Percentiles rank a stretch among this genome's conserved stretches.
These are phyloP conservation scores for Pachyrhizus erosus DNA, from an alignment of 306 rosid species.

Conservation along the genomic window DNA sequence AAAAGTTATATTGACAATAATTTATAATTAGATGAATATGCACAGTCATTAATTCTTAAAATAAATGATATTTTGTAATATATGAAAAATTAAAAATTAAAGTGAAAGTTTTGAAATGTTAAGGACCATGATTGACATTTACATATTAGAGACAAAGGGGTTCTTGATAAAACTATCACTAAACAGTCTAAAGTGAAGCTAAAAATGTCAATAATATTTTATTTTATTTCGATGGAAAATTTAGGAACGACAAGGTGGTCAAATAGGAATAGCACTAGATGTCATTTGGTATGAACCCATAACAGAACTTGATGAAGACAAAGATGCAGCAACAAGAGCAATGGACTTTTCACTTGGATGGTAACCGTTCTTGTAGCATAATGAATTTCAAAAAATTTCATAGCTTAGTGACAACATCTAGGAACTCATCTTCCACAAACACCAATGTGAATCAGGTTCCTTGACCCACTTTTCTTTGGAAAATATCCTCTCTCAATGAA, in stretches of 20 bases:
- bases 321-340: slow-evolving; percentile 81
- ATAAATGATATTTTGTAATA: not conserved
- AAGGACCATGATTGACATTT: not conserved
- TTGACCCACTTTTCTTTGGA: slow-evolving; percentile 84
- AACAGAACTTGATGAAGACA: slow-evolving; percentile 80
- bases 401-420: slow-evolving; percentile 1
- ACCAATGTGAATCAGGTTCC: slow-evolving; percentile 70
- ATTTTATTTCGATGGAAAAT: slow-evolving; percentile 26
- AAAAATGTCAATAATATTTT: not conserved
- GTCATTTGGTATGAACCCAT: slow-evolving; percentile 83
- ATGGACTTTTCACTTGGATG: slow-evolving; percentile 81
- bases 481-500: slow-evolving; percentile 83
- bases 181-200: not conserved
- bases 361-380: slow-evolving; percentile 44
- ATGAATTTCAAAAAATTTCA: not conserved
- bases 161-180: not conserved
- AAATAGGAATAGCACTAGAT: slow-evolving; percentile 84
- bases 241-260: slow-evolving; percentile 82
- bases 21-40: no score
- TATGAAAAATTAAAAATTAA: not conserved
- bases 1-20: no score
- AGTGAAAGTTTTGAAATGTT: not conserved
- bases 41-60: no score
- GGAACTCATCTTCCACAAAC: slow-evolving; percentile 25
- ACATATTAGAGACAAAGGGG: not conserved